Percentiles rank a stretch among this genome's conserved stretches.
phyloP scores from a whole-genome alignment of 2,329 filamentous ascomycete genomes.

The Alternaria tenuissima region DNA sequence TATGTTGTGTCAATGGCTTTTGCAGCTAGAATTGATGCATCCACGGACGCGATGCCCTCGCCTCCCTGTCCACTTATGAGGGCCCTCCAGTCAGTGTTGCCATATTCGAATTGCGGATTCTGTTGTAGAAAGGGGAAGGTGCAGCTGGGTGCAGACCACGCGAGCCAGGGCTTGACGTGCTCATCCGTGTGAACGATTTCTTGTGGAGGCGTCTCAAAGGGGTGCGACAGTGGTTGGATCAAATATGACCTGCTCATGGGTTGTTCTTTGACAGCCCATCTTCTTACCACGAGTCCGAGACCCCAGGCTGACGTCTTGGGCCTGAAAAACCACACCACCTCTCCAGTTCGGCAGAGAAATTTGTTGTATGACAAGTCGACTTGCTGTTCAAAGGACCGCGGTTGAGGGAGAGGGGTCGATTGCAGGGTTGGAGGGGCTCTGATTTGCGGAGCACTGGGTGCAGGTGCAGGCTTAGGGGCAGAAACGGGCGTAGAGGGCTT shows the following conservation, averaged over 20 bases:
- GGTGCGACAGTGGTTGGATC: slow-evolving; percentile 61
- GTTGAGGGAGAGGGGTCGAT: slow-evolving; percentile 52
- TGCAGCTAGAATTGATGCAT: slow-evolving; percentile 66
- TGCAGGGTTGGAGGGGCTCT: slow-evolving; percentile 33
- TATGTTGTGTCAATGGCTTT: slow-evolving; percentile 64
- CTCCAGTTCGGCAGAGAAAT: slow-evolving; percentile 63
- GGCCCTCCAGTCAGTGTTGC: slow-evolving; percentile 61
- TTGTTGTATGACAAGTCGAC: slow-evolving; percentile 57
- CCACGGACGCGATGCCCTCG: slow-evolving; percentile 61
- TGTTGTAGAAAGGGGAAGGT: slow-evolving; percentile 57
- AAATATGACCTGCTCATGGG: slow-evolving; percentile 49
- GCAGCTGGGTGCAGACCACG: slow-evolving; percentile 64
- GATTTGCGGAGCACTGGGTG: slow-evolving; percentile 29
- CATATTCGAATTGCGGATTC: slow-evolving; percentile 53
- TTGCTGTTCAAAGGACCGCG: slow-evolving; percentile 57
- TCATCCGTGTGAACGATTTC: slow-evolving; percentile 56
- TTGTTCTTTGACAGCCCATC: slow-evolving; percentile 51
- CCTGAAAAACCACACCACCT: slow-evolving; percentile 65
- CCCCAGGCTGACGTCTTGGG: slow-evolving; percentile 60
- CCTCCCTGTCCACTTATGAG: slow-evolving; percentile 56
- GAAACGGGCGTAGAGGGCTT: slow-evolving; percentile 24
- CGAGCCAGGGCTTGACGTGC: slow-evolving; percentile 64
- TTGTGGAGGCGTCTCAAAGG: slow-evolving; percentile 48
- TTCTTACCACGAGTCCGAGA: slow-evolving; percentile 60
- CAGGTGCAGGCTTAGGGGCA: neutral